A percentile compares a stretch with the other conserved stretches of the same genome.
Conservation (phyloP, 345 rosid genomes). For the Aquilaria malaccensis region DNA sequence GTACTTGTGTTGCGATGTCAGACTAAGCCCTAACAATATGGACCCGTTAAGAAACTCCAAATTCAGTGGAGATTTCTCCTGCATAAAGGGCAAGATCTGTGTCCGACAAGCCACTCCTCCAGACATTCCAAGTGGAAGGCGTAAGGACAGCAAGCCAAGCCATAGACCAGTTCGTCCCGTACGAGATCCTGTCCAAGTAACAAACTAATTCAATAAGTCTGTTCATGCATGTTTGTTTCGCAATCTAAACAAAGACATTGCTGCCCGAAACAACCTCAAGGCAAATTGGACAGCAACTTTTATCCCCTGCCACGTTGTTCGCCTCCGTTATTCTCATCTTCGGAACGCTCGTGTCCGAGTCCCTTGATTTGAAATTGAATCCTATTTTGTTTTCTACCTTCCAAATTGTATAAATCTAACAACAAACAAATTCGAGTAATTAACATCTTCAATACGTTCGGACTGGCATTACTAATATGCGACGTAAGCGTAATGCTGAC, state of each 20-base stretch:
- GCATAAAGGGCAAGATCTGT: constrained; percentile 36
- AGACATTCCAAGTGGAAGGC: constrained; percentile 24
- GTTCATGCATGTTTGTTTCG: not conserved
- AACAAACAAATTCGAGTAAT: not conserved
- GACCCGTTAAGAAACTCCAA: too few relatives aligned
- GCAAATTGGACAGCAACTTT: constrained; percentile 32
- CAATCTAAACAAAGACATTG: not conserved
- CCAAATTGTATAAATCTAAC: too few relatives aligned
- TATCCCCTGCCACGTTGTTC: constrained; percentile 18
- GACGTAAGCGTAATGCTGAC: too few relatives aligned
- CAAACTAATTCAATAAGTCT: not conserved
- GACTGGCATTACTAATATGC: too few relatives aligned
- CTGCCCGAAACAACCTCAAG: constrained; percentile 27
- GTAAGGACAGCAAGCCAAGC: constrained; percentile 29
- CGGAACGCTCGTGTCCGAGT: not conserved
- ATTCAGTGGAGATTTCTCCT: constrained; percentile 9
- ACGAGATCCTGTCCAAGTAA: constrained; percentile 27
- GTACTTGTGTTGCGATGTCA: too few relatives aligned
- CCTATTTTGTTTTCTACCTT: too few relatives aligned
- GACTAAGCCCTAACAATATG: too few relatives aligned
- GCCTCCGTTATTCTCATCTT: constrained; percentile 15
- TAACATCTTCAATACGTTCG: too few relatives aligned
- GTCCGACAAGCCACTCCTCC: constrained; percentile 19
- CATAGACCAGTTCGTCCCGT: constrained; percentile 10
- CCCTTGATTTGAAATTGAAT: not conserved